Base-by-base conservation (phyloP, 306 rosid genomes). In the Oemleria cerasiformis region DNA sequence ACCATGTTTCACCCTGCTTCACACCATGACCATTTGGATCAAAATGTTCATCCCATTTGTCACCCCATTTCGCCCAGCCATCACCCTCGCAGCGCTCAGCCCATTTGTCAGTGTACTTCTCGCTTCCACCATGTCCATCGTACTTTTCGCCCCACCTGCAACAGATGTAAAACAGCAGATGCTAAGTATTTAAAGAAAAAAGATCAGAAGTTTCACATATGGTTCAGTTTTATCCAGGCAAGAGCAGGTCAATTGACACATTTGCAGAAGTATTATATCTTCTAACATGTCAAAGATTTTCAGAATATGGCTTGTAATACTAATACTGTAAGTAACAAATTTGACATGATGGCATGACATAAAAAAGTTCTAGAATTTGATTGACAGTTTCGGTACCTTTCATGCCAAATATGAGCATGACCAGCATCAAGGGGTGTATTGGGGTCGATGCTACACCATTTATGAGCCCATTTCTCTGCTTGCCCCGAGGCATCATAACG, bases 1-100 rank as follows among this genome's bases (percentile, higher is more conserved):
- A 95, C 99, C 99, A 95, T 20, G 85, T 89, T 80, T 95, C 99
- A 0, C 99, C 99, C 68, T 95, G 99, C 84, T 95, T 95, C 79
- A 86, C 70, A 7, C 99, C 99, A 21, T 80, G 72, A 11, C 78
- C 40, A 36, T 85, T 88, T 23, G 77, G 85, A 73, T 91, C 92
- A 9, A 95, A 95, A 70, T 85, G 83, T 75, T 95, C 99, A 67
- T 95, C 99, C 99, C 99, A 95, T 81, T 95, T 95, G 90, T 95
- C 97, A 38, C 99, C 99, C 99, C 99, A 95, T 80, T 91, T 95
- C 38, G 87, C 80, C 99, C 97, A 91, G 40, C 92, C 90, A 67
- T 85, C 99, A 0, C 84, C 87, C 75, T 80, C 84, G 1, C 71
- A 71, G 20, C 96, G 88, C 73, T 95, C 99, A 0, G 99, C 97